Conservation (phyloP, 352 stramenopile species). For the Pythium phragmitis region DNA sequence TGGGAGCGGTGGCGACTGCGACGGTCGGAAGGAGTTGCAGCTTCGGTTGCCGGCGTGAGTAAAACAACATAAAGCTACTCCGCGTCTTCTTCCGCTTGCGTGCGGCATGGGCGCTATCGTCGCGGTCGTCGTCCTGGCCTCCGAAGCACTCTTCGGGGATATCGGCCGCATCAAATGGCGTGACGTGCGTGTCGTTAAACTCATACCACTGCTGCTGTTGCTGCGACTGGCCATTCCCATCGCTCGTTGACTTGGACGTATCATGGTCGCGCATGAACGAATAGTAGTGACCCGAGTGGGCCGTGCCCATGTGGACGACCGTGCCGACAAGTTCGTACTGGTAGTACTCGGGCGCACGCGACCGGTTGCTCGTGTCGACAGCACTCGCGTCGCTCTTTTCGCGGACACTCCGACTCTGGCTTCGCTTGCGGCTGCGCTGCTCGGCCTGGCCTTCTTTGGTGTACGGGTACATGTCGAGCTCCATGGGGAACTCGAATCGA, state of each 20-base stretch:
- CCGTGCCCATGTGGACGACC: conserved; percentile 87
- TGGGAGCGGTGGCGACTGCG: neutral
- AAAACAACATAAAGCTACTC: conserved; percentile 89
- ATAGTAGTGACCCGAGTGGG: conserved; percentile 90
- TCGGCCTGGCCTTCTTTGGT: conserved; percentile 86
- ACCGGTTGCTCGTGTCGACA: conserved; percentile 23
- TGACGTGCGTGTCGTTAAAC: conserved; percentile 87
- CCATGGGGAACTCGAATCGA: conserved; percentile 91
- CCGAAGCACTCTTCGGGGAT: conserved; percentile 76
- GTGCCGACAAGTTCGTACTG: conserved; percentile 86
- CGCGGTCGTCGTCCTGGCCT: conserved; percentile 26
- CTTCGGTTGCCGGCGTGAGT: conserved; percentile 54
- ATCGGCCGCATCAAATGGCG: conserved; percentile 62
- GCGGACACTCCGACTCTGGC: conserved; percentile 8
- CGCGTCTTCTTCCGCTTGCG: conserved; percentile 68
- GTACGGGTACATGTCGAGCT: conserved; percentile 88
- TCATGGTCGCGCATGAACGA: conserved; percentile 82
- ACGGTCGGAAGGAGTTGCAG: conserved; percentile 22
- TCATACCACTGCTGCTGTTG: conserved; percentile 64
- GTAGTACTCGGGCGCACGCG: conserved; percentile 70
- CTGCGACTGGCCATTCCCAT: neutral
- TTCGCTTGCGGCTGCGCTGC: conserved; percentile 34
- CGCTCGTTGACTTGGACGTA: conserved; percentile 1
- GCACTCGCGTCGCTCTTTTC: conserved; percentile 9
- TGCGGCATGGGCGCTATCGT: neutral